Evolutionary conservation across 352 stramenopile species (phyloP), one percentile per base, ranked within the genome.

Genomic region (Blastocystis sp.): DNA sequence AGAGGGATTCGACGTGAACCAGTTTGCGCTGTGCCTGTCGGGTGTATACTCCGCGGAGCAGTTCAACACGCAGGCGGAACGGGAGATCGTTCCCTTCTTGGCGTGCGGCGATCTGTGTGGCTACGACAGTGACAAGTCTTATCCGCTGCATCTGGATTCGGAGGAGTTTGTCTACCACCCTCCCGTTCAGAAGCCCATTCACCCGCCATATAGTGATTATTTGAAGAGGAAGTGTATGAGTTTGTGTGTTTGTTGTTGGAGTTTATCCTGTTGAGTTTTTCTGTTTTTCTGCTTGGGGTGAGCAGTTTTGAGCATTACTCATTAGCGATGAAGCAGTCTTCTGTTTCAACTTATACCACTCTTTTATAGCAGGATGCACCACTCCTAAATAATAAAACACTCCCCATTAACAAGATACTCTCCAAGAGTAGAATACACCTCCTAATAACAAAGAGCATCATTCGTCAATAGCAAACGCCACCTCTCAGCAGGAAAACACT

Each of bases 61-160:
- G 10, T 79, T 88, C 38, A 21, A 57, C 21, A 88, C n/a, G 1
- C 62, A 45, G 21, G 14, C 9, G 28, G 57, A 88, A 4, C 48
- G 45, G 45, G 45, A 88, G 43, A 90, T 96, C 17, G 92, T 97
- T 10, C 94, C 94, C 11, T 97, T 96, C 90, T 90, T 98, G 24
- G 93, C 95, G 21, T 97, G 94, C 90, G 95, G 95, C 60, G 94
- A 97, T 78, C 84, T 97, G 65, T 95, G 92, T n/a, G 94, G 94
- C n/a, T 97, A 95, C 76, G 94, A 97, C 68, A 89, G 90, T 54
- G 91, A 92, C 65, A 88, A 90, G 65, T 90, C 88, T 0, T 92
- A 92, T 87, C 69, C 82, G 11, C 42, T 91, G 10, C 48, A 68
- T 42, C 60, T 89, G 28, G 14, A 61, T 48, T 62, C 43, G 45